Evolutionary conservation across 352 stramenopile genomes (phyloP).

Genomic region (Phytophthora sp.): DNA sequence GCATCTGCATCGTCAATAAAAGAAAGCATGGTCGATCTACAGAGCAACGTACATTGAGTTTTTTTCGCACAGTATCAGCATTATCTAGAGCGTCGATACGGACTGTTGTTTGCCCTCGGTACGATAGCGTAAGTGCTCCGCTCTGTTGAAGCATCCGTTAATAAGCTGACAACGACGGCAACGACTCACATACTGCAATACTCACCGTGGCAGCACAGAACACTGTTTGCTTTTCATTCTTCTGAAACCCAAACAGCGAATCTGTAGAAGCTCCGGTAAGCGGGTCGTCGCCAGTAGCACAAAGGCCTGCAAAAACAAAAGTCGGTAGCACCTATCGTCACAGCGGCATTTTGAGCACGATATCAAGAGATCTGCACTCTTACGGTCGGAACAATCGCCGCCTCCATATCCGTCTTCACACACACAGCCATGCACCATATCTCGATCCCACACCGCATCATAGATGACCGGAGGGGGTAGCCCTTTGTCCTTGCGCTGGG

Average conservation of each 20-base stretch:
- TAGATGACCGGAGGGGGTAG: slow-evolving; percentile 55
- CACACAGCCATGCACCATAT: slow-evolving; percentile 90
- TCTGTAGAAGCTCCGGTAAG: slow-evolving; percentile 73
- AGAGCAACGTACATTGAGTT: slow-evolving; percentile 62
- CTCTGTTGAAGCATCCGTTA: slow-evolving; percentile 30
- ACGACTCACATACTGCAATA: too few species aligned
- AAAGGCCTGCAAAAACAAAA: slow-evolving; percentile 40
- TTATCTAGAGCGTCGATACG: slow-evolving; percentile 67
- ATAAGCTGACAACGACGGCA: neutral
- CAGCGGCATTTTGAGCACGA: too few species aligned
- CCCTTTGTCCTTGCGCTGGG: slow-evolving; percentile 65
- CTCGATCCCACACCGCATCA: slow-evolving; percentile 79
- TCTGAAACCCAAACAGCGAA: slow-evolving; percentile 69
- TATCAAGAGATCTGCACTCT: slow-evolving; percentile 7
- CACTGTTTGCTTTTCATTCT: slow-evolving; percentile 85
- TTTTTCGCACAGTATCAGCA: slow-evolving; percentile 63
- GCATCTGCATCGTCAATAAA: neutral
- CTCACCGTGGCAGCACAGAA: slow-evolving; percentile 69
- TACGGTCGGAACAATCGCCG: slow-evolving; percentile 87
- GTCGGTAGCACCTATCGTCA: neutral
- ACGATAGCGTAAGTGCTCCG: slow-evolving; percentile 77
- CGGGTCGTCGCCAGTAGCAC: slow-evolving; percentile 68
- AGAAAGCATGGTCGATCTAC: neutral
- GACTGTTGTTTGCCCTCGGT: slow-evolving; percentile 64
- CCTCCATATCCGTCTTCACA: slow-evolving; percentile 85